Base-by-base conservation (phyloP, 140 eudicot genomes). In the Cichorium intybus region DNA sequence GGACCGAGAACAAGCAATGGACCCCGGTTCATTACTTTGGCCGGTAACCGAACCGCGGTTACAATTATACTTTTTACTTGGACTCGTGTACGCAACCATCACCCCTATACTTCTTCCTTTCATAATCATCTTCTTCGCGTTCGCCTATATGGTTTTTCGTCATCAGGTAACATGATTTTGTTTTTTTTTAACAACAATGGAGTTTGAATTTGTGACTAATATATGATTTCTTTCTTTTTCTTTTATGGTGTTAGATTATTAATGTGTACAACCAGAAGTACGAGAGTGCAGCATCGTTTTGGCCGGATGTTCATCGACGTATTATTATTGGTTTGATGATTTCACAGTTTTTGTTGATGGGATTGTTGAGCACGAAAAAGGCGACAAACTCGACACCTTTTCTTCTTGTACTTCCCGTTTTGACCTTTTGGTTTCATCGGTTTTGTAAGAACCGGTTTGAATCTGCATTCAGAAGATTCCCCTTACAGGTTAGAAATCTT, bases 1-100 rank as follows among this genome's bases (percentile, higher is more conserved):
- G 46, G 98, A 92, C 82, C 70, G 96, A 71, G 96, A 92, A 27
- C 61, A 92, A 52, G 98, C 98, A 43, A 92, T 85, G 95, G 96
- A 92, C n/a, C 95, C 98, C 22, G 98, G 98, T 56, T 80, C 84
- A 6, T 75, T 88, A 64, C 72, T 45, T 27, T 92, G 84, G 79
- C 70, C 96, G 35, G 56, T 74, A 23, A 77, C 86, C 14, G 98
- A 92, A 70, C 98, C 98, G 43, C 96, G 98, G 28, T 74, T 91
- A 66, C 97, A 91, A 71, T 80, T 91, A 48, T 91, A 91, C 71
- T 91, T 91, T 52, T 45, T 92, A 74, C 80, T 92, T 56, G 98
- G 98, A 23, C 92, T 92, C 24, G 96, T 92, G 24, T 92, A 92
- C 77, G 51, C 91, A 10, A 75, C 75, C 0, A 82, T 92, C 81